phyloP scores from a whole-genome alignment of 371 early-diverging fungal species.

The Blastocladiella emersonii region DNA sequence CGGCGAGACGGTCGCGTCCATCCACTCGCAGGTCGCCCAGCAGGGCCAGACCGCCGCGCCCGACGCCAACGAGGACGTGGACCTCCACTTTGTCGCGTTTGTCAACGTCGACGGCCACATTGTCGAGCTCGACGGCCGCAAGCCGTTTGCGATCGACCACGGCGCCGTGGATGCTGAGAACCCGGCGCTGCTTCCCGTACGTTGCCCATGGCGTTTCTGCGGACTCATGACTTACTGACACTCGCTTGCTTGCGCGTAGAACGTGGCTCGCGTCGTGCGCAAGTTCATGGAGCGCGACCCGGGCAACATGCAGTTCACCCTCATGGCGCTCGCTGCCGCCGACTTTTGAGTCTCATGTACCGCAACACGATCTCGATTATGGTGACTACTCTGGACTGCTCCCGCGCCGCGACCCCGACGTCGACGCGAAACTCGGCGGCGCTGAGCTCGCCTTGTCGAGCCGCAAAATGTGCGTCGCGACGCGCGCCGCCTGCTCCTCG shows the following conservation, averaged over 20 bases:
- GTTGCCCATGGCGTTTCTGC: neutral
- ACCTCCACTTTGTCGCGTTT: constrained; percentile 76
- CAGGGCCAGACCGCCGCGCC: constrained; percentile 71
- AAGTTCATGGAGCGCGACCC: constrained; percentile 60
- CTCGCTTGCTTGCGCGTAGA: constrained; percentile 19
- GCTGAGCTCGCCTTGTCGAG: no score
- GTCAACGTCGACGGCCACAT: constrained; percentile 52
- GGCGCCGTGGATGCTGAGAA: constrained; percentile 38
- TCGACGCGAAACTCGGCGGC: no score
- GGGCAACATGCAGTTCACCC: constrained; percentile 45
- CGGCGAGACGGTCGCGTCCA: constrained; percentile 9
- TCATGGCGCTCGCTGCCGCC: constrained; percentile 38
- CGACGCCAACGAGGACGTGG: constrained; percentile 44
- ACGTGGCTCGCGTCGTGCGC: constrained; percentile 45
- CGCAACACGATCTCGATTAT: no score
- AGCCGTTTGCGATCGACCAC: constrained; percentile 67
- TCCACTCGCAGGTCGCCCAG: constrained; percentile 39
- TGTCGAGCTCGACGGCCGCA: constrained; percentile 79
- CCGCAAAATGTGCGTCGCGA: constrained; percentile 27
- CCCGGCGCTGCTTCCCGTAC: constrained; percentile 43
- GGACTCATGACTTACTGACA: no score
- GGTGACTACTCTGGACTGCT: no score
- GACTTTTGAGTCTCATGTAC: neutral
- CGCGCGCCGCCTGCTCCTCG: constrained; percentile 53
- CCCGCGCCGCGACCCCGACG: neutral